Conservation (phyloP, 2,329 filamentous ascomycete genomes). For the Fusarium sp. region DNA sequence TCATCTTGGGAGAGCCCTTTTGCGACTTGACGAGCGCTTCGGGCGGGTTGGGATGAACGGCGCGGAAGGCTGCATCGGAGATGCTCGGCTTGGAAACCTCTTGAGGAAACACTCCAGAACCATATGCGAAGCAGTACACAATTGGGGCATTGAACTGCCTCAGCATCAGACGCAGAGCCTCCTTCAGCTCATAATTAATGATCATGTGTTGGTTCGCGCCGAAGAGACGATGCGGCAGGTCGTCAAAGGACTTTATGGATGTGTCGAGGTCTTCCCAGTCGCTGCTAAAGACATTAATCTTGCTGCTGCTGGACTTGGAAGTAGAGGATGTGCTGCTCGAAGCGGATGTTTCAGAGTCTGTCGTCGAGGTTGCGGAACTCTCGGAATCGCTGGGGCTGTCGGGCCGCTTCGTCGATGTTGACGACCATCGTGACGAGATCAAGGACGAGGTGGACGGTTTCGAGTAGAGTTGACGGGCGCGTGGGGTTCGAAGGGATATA, state of each 20-base stretch:
- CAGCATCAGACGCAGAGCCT: slow-evolving; percentile 85
- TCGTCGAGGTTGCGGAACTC: slow-evolving; percentile 10
- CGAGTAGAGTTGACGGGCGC: slow-evolving; percentile 12
- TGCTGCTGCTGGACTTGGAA: slow-evolving; percentile 37
- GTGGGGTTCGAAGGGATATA: slow-evolving; percentile 33
- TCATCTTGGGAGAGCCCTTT: slow-evolving; percentile 91
- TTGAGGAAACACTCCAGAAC: slow-evolving; percentile 95
- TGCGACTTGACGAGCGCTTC: slow-evolving; percentile 85
- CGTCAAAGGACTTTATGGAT: slow-evolving; percentile 56
- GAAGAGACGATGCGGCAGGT: slow-evolving; percentile 67
- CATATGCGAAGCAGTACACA: slow-evolving; percentile 96
- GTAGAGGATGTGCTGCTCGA: slow-evolving; percentile 30
- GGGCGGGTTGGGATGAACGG: slow-evolving; percentile 85
- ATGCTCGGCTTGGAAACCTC: slow-evolving; percentile 61
- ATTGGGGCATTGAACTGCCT: slow-evolving; percentile 95
- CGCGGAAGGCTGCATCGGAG: slow-evolving; percentile 66
- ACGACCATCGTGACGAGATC: slow-evolving; percentile 33
- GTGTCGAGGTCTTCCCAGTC: slow-evolving; percentile 58
- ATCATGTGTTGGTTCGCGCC: slow-evolving; percentile 97
- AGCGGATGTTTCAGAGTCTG: slow-evolving; percentile 11
- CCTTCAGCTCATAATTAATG: slow-evolving; percentile 95
- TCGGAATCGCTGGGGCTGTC: slow-evolving; percentile 10
- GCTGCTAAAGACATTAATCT: slow-evolving; percentile 51
- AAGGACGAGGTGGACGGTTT: slow-evolving; percentile 3
- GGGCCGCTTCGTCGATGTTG: slow-evolving; percentile 22